Evolutionary conservation across 2,329 filamentous ascomycete species (phyloP), one percentile per base, ranked within the genome.

Genomic region (Botryotinia calthae): DNA sequence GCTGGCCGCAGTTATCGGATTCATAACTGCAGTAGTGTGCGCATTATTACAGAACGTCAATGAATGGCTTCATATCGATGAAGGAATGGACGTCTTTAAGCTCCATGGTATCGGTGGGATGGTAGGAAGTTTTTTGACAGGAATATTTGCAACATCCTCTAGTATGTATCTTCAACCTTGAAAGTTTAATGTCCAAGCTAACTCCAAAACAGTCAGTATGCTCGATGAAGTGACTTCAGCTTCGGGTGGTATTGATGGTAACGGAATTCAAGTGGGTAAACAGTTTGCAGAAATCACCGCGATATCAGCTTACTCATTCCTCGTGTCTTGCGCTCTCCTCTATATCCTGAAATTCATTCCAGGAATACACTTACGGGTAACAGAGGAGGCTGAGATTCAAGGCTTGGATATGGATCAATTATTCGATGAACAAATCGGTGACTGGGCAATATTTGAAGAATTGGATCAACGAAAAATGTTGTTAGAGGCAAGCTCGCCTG

Each of bases 81-180:
- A 89, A 63, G 86, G 87, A 3, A 83, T 89, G 69, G 87, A 89
- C 73, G 87, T 89, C 67, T 89, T 89, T 74, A 86, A 86, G 44
- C 84, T 89, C 42, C 88, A 90, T 77, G 87, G 87, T 28, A 81
- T 89, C 2, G 87, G 87, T n/a, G 88, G 88, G 18, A 84, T 86
- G 74, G 83, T 89, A 0, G 88, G 87, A 25, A 85, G 86, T 48
- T 82, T 89, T 65, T 77, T 89, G 28, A 89, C 87, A 0, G 87
- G 88, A 4, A 82, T 89, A 44, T 89, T 89, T 70, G 87, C 88
- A 0, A 84, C 86, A 14, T 72, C 75, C 3, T 75, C 74, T 22
- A 76, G 75, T 77, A 71, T 75, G 78, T 77, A 56, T 16, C 25
- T 25, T 42, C 37, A 28, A 22, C 12, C 46, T 61, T 7, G 18